A percentile compares a stretch with the other conserved stretches of the same genome.
These are phyloP conservation scores for Colletotrichum sp. DNA, from an alignment of 2,329 filamentous ascomycete species.

Conservation along the genomic window DNA sequence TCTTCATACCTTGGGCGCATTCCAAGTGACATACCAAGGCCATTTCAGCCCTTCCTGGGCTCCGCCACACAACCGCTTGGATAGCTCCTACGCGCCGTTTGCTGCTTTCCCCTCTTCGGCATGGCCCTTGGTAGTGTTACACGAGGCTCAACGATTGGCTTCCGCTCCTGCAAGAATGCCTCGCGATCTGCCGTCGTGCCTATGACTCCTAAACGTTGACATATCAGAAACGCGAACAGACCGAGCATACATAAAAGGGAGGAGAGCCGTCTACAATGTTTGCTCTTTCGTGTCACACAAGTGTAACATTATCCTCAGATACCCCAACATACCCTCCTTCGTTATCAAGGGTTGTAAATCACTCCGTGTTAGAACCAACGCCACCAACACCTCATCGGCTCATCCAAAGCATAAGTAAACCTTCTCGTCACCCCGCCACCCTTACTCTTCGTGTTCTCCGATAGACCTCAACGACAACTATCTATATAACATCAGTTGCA, in stretches of 20 bases:
- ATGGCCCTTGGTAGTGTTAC: background rate
- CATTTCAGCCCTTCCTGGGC: background rate
- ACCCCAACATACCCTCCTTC: background rate
- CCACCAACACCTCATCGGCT: background rate
- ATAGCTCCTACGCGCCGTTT: background rate
- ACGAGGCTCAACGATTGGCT: background rate
- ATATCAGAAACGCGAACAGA: background rate
- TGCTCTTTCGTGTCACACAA: background rate
- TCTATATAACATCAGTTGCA: background rate
- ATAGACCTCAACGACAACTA: background rate
- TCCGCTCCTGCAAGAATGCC: background rate
- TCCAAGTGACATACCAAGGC: background rate
- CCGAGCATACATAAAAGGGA: background rate
- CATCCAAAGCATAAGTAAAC: background rate
- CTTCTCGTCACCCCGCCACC: background rate
- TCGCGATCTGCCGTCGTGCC: background rate
- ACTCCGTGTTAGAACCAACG: background rate
- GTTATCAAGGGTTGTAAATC: background rate
- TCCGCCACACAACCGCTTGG: background rate
- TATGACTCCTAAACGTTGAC: background rate
- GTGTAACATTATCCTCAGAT: background rate
- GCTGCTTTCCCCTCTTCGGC: background rate
- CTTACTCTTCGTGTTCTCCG: background rate
- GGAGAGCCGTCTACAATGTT: background rate
- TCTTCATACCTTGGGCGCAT: background rate